These are phyloP conservation scores for Lachnellula cervina DNA, from an alignment of 2,329 filamentous ascomycete genomes.

Conservation along the genomic window DNA sequence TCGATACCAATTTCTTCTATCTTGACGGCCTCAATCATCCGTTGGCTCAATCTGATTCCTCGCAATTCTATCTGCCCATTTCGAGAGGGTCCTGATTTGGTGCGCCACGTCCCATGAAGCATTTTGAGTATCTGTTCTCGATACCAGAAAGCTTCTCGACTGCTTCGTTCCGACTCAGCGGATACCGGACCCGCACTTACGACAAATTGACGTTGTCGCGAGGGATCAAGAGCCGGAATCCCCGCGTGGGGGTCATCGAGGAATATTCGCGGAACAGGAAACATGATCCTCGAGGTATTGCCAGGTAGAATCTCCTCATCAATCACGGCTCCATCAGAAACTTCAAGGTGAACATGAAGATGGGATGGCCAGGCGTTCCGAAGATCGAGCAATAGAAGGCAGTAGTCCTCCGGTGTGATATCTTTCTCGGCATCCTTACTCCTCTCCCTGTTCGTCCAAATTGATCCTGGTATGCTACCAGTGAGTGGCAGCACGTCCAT, in stretches of 20 bases:
- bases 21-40: conserved; percentile 80
- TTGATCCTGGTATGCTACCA: conserved; percentile 54
- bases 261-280: conserved; percentile 72
- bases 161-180: conserved; percentile 71
- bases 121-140: conserved; percentile 72
- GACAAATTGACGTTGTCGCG: conserved; percentile 86
- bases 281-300: conserved; percentile 67
- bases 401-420: conserved; percentile 58
- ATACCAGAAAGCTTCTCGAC: conserved; percentile 86
- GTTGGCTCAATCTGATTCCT: conserved; percentile 63
- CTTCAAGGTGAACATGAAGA: conserved; percentile 59
- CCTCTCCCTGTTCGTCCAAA: conserved; percentile 47
- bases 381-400: conserved; percentile 75
- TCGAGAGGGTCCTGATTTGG: conserved; percentile 41
- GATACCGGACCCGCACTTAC: conserved; percentile 76
- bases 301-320: conserved; percentile 57
- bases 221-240: conserved; percentile 75
- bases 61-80: conserved; percentile 73
- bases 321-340: conserved; percentile 22
- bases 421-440: conserved; percentile 28
- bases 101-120: conserved; percentile 68
- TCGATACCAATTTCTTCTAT: conserved; percentile 72
- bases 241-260: conserved; percentile 70
- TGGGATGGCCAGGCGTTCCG: conserved; percentile 86
- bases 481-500: conserved; percentile 75